Evolutionary conservation across 2,329 filamentous ascomycete genomes (phyloP).

Genomic region (Intubia oerlemansii): DNA sequence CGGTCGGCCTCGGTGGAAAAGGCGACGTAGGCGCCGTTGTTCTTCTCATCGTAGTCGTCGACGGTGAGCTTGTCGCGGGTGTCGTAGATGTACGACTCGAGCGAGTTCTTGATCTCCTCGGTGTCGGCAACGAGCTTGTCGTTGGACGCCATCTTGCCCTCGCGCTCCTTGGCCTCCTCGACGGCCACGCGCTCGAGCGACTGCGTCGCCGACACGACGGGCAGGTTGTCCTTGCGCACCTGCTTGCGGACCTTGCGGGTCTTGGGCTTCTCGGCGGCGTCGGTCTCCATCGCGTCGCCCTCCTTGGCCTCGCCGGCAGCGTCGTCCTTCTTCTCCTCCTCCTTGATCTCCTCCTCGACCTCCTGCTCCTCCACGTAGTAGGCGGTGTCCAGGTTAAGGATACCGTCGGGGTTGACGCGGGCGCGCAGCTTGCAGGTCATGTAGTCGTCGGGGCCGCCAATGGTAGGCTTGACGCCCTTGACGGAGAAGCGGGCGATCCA

Average conservation of each 20-base stretch:
- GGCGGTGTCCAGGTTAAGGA: constrained; percentile 87
- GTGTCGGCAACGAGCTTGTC: constrained; percentile 97
- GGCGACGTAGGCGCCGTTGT: constrained; percentile 4
- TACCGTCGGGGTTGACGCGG: constrained; percentile 84
- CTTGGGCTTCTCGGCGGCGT: constrained; percentile 44
- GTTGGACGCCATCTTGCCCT: constrained; percentile 84
- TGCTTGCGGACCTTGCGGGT: constrained; percentile 98
- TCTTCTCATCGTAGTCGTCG: constrained; percentile 2
- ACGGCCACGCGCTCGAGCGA: constrained; percentile 52
- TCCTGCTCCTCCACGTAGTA: constrained; percentile 98
- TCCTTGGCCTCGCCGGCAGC: not conserved
- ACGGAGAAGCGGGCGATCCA: constrained; percentile 98
- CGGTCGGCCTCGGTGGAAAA: constrained; percentile 8
- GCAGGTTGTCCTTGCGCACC: constrained; percentile 88
- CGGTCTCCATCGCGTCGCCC: constrained; percentile 57
- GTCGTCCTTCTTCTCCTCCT: constrained; percentile 16
- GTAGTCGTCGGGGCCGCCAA: constrained; percentile 77
- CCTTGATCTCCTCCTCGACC: constrained; percentile 50
- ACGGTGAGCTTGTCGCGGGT: constrained; percentile 52
- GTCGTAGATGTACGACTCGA: constrained; percentile 95
- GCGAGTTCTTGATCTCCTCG: constrained; percentile 99
- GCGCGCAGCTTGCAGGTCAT: constrained; percentile 99
- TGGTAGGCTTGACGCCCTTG: constrained; percentile 71
- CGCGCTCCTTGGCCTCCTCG: constrained; percentile 53
- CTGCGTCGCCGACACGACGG: constrained; percentile 63